Evolutionary conservation across 2,329 filamentous ascomycete genomes (phyloP).

Genomic region (Fusarium zealandicum): DNA sequence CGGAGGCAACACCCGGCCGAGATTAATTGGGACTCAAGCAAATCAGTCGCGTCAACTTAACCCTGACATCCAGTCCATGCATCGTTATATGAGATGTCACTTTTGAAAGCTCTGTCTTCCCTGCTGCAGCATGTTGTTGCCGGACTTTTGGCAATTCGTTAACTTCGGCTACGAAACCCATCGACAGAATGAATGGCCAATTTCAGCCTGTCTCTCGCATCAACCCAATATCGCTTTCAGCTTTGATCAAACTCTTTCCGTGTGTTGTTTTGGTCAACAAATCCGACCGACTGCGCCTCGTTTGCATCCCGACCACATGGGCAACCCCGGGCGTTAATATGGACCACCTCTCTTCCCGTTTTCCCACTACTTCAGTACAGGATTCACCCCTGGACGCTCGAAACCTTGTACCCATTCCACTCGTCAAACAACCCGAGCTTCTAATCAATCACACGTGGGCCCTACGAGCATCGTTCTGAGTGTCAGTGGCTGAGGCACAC

Average conservation of each 20-base stretch:
- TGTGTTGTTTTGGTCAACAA: constrained; percentile 3
- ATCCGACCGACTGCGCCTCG: constrained; percentile 22
- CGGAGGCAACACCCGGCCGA: constrained; percentile 1
- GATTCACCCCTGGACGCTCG: constrained; percentile 12
- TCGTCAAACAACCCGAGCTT: constrained; percentile 17
- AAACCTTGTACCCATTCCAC: constrained; percentile 20
- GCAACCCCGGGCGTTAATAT: constrained; percentile 14
- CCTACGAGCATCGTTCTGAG: constrained; percentile 7
- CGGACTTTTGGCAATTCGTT: not conserved
- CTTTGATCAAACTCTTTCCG: not conserved
- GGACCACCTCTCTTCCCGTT: constrained; percentile 23
- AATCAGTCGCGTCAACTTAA: not conserved
- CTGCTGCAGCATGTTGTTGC: constrained; percentile 9
- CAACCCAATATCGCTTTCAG: constrained; percentile 9
- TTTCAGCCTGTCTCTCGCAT: not conserved
- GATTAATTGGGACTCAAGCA: not conserved
- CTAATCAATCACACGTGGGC: constrained; percentile 28
- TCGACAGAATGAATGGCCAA: constrained; percentile 11
- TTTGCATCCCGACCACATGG: constrained; percentile 25
- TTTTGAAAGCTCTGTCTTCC: constrained; percentile 3
- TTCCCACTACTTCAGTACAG: constrained; percentile 9
- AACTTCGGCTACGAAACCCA: constrained; percentile 17
- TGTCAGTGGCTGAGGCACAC: constrained; percentile 14
- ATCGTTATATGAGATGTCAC: constrained; percentile 23
- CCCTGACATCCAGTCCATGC: not conserved